Conservation (phyloP, 441 rosid species). For the Flueggea neowawraea region DNA sequence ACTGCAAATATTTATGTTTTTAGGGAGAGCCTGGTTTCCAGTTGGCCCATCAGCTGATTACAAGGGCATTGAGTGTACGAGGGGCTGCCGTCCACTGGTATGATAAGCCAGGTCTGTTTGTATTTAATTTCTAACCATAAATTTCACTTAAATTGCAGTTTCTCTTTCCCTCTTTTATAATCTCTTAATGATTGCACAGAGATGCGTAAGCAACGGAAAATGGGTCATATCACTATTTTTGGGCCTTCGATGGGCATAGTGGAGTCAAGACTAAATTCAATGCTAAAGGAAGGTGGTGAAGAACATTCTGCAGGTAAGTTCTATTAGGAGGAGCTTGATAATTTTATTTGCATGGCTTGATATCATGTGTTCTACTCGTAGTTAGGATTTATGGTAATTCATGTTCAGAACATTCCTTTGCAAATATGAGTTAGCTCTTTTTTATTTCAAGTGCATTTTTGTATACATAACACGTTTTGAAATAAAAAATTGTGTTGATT, state of each 20-base stretch:
- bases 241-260: constrained; percentile 71
- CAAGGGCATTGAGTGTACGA: constrained; percentile 58
- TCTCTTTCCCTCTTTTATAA: not conserved
- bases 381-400: too few relatives aligned
- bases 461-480: too few relatives aligned
- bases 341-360: not conserved
- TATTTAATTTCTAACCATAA: constrained; percentile 6
- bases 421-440: too few relatives aligned
- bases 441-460: too few relatives aligned
- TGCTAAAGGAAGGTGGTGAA: constrained; percentile 47
- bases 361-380: not conserved
- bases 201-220: constrained; percentile 92
- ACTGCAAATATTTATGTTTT: constrained; percentile 15
- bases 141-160: not conserved
- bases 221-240: constrained; percentile 92
- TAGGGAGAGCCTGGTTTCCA: constrained; percentile 85
- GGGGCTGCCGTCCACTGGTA: constrained; percentile 98
- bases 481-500: too few relatives aligned
- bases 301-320: constrained; percentile 38
- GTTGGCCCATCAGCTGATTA: constrained; percentile 62
- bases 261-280: constrained; percentile 54
- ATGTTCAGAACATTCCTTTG: too few relatives aligned
- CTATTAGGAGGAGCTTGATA: not conserved
- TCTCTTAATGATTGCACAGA: constrained; percentile 30
- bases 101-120: constrained; percentile 81